Percentiles rank a stretch among this genome's conserved stretches.
Conservation (phyloP, 805 yeast genomes). For the Ogataea allantospora region DNA sequence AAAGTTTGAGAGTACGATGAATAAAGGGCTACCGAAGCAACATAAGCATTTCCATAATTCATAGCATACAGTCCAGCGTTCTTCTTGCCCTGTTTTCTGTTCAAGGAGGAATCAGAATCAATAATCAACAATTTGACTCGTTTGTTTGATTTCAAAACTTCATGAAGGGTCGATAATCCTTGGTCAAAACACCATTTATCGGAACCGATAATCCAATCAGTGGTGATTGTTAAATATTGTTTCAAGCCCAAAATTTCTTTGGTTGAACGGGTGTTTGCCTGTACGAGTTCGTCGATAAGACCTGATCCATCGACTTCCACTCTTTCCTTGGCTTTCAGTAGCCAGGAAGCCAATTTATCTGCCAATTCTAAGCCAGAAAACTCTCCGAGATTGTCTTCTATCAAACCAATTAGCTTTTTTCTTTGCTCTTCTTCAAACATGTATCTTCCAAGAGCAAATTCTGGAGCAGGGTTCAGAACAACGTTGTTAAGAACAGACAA, state of each 20-base stretch:
- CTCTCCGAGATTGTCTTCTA: constrained; percentile 44
- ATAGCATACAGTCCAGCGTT: constrained; percentile 93
- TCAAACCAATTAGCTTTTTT: constrained; percentile 41
- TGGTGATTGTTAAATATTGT: constrained; percentile 45
- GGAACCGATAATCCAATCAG: constrained; percentile 87
- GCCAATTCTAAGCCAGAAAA: constrained; percentile 48
- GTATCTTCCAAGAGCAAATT: constrained; percentile 81
- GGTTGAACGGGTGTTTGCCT: constrained; percentile 38
- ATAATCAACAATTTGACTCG: constrained; percentile 82
- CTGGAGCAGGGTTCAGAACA: constrained; percentile 67
- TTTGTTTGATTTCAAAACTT: constrained; percentile 63
- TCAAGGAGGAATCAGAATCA: constrained; percentile 74
- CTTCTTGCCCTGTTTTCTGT: constrained; percentile 64
- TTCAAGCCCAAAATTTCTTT: constrained; percentile 42
- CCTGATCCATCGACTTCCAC: constrained; percentile 30
- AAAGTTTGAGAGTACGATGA: constrained; percentile 90
- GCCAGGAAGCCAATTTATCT: constrained; percentile 68
- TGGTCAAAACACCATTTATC: constrained; percentile 95
- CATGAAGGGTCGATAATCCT: constrained; percentile 90
- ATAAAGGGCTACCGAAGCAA: constrained; percentile 92
- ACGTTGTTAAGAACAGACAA: constrained; percentile 53
- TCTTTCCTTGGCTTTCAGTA: constrained; percentile 46
- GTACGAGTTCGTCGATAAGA: constrained; percentile 36
- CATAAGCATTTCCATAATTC: constrained; percentile 87
- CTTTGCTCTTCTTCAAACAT: constrained; percentile 56